Percentiles rank a stretch among this genome's conserved stretches.
Evolutionary conservation across 2,329 filamentous ascomycete species (phyloP).

Genomic region (Elsinoe australis): DNA sequence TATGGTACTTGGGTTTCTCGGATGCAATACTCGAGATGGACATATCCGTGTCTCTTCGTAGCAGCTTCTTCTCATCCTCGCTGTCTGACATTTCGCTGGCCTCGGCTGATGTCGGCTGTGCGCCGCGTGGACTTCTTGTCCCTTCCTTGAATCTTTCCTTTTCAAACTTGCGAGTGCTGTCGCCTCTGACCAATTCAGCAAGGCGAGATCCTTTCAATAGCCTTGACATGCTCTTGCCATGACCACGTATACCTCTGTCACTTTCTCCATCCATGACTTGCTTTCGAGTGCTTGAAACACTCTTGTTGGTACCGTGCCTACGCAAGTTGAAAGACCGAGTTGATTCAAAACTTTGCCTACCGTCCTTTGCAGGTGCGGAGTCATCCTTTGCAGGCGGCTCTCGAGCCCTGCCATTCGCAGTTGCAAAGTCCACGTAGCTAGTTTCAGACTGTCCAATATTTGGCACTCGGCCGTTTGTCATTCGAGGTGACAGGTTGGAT

Average conservation of each 20-base stretch:
- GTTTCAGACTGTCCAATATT: neutral
- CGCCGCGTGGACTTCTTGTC: conserved; percentile 32
- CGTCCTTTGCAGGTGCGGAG: neutral
- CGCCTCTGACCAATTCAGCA: conserved; percentile 62
- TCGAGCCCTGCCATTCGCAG: neutral
- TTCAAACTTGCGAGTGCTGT: conserved; percentile 55
- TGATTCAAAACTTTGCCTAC: neutral
- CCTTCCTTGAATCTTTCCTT: conserved; percentile 53
- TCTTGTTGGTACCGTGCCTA: neutral
- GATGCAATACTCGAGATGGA: conserved; percentile 29
- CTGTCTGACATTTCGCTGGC: conserved; percentile 23
- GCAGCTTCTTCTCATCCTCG: conserved; percentile 27
- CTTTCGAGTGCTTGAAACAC: conserved; percentile 4
- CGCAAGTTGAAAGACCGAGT: neutral
- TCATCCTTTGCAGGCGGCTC: neutral
- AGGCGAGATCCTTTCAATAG: conserved; percentile 63
- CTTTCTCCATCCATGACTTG: neutral
- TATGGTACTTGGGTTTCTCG: conserved; percentile 37
- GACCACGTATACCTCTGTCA: neutral
- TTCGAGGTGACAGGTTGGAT: neutral
- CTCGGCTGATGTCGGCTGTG: conserved; percentile 33
- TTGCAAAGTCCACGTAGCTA: conserved; percentile 8
- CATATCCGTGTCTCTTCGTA: conserved; percentile 27
- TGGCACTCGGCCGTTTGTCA: neutral
- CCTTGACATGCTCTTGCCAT: conserved; percentile 36